Percentiles rank a stretch among this genome's conserved stretches.
These are phyloP conservation scores for Xylariaceae sp. DNA, from an alignment of 2,329 filamentous ascomycete genomes.

Conservation along the genomic window DNA sequence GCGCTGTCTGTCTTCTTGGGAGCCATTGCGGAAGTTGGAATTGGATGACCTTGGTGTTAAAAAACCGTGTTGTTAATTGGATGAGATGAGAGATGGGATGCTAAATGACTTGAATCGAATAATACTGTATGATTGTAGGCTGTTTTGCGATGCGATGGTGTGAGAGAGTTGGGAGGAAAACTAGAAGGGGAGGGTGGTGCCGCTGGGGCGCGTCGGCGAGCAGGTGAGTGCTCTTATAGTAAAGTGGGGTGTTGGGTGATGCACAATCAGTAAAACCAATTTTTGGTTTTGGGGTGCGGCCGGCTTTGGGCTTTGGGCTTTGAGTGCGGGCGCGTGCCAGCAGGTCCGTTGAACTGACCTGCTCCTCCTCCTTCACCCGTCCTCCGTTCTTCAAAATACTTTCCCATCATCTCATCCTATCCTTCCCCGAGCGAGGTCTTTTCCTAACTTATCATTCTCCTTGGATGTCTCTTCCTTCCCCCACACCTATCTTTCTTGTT, in stretches of 20 bases:
- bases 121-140: slow-evolving; percentile 28
- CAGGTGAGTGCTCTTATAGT: slow-evolving; percentile 67
- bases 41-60: slow-evolving; percentile 29
- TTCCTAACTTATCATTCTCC: too few species aligned
- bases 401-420: neutral
- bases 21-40: slow-evolving; percentile 56
- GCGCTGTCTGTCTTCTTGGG: slow-evolving; percentile 62
- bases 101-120: slow-evolving; percentile 36
- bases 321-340: slow-evolving; percentile 20
- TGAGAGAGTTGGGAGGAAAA: slow-evolving; percentile 42
- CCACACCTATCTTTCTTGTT: neutral
- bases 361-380: neutral
- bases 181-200: slow-evolving; percentile 50
- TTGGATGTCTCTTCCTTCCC: slow-evolving; percentile 13
- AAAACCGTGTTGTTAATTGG: slow-evolving; percentile 28
- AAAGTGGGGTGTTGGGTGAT: slow-evolving; percentile 53
- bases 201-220: slow-evolving; percentile 56
- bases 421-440: too few species aligned
- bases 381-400: neutral
- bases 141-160: slow-evolving; percentile 33
- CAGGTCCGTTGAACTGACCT: slow-evolving; percentile 3
- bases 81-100: slow-evolving; percentile 36
- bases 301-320: slow-evolving; percentile 5
- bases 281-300: slow-evolving; percentile 16
- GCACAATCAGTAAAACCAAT: slow-evolving; percentile 59